Evolutionary conservation across 2,329 filamentous ascomycete genomes (phyloP), one percentile per base, ranked within the genome.

Genomic region (Cryphonectria nitschkei): DNA sequence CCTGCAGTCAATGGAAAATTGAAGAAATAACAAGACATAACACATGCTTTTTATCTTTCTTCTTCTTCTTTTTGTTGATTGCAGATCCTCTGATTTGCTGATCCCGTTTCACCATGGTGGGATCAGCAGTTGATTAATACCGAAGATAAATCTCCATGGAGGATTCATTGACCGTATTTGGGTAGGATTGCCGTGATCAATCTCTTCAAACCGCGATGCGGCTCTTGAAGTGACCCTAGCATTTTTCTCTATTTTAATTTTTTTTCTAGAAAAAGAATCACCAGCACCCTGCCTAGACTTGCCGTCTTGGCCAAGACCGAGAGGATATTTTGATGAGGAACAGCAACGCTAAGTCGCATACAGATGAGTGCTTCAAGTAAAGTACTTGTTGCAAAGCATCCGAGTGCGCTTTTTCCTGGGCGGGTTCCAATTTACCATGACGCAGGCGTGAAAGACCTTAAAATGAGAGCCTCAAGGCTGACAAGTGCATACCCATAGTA

Each of bases 31-130:
- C 19, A 62, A 19, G 22, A 19, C 52, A 56, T 67, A 22, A 39
- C 22, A 52, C 37, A 26, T 65, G 32, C 39, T 22, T 50, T 65
- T 54, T 7, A n/a, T 58, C 26, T 13, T 67, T 67, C 41, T 50
- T 67, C 34, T 70, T n/a, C 39, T 52, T n/a, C 60, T 39, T 16
- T 46, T 58, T 37, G 60, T 54, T 67, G 66, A 11, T 41, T 69
- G 71, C 67, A 71, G 43, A 71, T 73, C 69, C 66, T 62, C 41
- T 56, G 68, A 26, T 67, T 60, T 67, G 71, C 66, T 73, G 71
- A 73, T 73, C 71, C 61, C 67, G 72, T 73, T 73, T 73, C 72
- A 73, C 70, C 67, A 69, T 69, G 58, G 67, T 64, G 26, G 34
- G 72, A 72, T 73, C 72, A 69, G 65, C 70, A 65, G 61, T 64